Evolutionary conservation across 768 basidiomycete genomes (phyloP).

Genomic region (Hirschioporus abietinus): DNA sequence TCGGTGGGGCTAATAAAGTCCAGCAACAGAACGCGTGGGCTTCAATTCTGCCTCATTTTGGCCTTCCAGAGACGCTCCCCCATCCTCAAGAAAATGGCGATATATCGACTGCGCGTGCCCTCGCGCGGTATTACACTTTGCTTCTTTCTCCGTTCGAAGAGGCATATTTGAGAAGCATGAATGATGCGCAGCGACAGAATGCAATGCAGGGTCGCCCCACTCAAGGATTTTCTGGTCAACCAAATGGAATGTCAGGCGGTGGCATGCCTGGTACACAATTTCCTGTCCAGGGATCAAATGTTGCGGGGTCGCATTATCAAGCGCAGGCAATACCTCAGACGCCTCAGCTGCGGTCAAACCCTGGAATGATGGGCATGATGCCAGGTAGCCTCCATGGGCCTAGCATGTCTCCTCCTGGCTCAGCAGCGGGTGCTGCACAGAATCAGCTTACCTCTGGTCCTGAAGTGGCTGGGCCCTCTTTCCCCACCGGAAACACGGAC

Average conservation of each 20-base stretch:
- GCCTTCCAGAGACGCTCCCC: slow-evolving; percentile 54
- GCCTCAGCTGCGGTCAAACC: not conserved
- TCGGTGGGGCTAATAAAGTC: slow-evolving; percentile 51
- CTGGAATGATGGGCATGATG: not conserved
- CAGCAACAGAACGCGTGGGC: slow-evolving; percentile 49
- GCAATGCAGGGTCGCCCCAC: slow-evolving; percentile 15
- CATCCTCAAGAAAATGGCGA: slow-evolving; percentile 41
- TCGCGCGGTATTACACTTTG: slow-evolving; percentile 55
- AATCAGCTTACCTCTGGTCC: slow-evolving; percentile 13
- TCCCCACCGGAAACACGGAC: slow-evolving; percentile 30
- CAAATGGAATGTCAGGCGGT: slow-evolving; percentile 14
- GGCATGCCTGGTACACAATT: slow-evolving; percentile 3
- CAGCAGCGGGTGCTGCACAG: slow-evolving; percentile 18
- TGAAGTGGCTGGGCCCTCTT: slow-evolving; percentile 11
- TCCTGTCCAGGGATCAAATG: slow-evolving; percentile 7
- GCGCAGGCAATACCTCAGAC: not conserved
- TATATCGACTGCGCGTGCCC: slow-evolving; percentile 41
- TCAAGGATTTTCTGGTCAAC: slow-evolving; percentile 1
- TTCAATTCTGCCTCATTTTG: slow-evolving; percentile 47
- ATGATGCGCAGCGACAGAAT: slow-evolving; percentile 19
- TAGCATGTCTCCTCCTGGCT: slow-evolving; percentile 10
- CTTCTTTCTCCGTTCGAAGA: slow-evolving; percentile 74
- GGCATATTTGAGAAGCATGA: slow-evolving; percentile 53
- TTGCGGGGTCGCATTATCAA: slow-evolving; percentile 1
- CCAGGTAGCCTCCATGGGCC: not conserved